Base-by-base conservation (phyloP, 2,329 filamentous ascomycete genomes). In the Pseudogymnoascus sp. region DNA sequence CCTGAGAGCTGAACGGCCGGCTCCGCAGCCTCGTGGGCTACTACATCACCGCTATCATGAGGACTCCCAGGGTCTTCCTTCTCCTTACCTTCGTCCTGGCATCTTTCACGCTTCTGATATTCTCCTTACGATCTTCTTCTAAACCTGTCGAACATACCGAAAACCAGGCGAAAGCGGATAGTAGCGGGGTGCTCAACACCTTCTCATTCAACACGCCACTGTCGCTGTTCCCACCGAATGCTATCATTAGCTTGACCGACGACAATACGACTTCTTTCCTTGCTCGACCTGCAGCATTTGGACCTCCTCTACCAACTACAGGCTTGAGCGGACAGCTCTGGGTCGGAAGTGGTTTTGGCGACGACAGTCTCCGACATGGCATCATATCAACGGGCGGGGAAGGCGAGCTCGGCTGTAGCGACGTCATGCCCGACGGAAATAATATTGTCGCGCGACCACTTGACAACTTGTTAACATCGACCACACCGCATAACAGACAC, bases 221-320 rank as follows among this genome's bases (percentile, higher is more conserved):
- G 67, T 92, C 91, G 18, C 85, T 99, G 21, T 99, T 99, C 73
- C 92, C 93, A 4, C 92, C 92, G 3, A 96, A 94, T 67, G 94
- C 94, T 59, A 90, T 95, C 70, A 97, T 99, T 73, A 96, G 91
- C 75, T 83, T 99, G 66, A 96, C 92, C 71, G 92, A 97, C 75
- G 94, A 99, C 76, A 99, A 99, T 76, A 96, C 91, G 69, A 99
- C 94, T 11, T 96, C 95, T 69, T 99, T 99, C 77, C 82, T 96
- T 63, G 92, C 94, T 47, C 84, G 94, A 59, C 94, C 94, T 65
- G 94, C 94, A 62, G 92, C 91, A 40, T 99, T 97, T 77, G 94
- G 94, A 0, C 91, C 94, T 4, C 78, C 84, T 40, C 78, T 99
- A 40, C 90, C 90, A 0, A 75, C 80, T 11, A 85, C 83, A 64